Evolutionary conservation across 495 filamentous ascomycete species (phyloP), one percentile per base, ranked within the genome.

Genomic region (Cercophora scortea): DNA sequence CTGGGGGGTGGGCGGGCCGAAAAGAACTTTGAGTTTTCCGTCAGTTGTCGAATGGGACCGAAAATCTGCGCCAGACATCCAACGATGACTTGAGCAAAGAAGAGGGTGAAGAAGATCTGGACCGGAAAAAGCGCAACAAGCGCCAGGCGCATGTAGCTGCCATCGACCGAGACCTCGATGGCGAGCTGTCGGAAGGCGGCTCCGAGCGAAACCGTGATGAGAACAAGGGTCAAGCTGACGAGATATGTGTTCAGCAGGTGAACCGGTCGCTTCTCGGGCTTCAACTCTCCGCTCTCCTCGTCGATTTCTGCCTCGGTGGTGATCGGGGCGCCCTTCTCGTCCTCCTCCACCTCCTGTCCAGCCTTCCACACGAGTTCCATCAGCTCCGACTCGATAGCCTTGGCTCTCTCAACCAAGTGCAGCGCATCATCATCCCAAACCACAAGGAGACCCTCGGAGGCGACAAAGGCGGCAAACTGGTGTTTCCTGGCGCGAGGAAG

Each of bases 381-480:
- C 32, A 89, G 70, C 61, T 87, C 85, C 18, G 76, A 75, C 67
- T 88, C 84, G 61, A 89, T 89, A 13, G 70, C 72, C 61, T 80
- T 79, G 10, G 86, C 86, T 47, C 86, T 70, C 47, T 73, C 56
- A 13, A 88, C 77, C 25, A 89, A 68, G 55, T 88, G 81, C 39
- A 83, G 69, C 0, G 86, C 78, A 45, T 89, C 86, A 52, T 89
- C 86, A 48, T 89, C 86, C 86, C 86, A 89, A 6, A 89, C 86
- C 0, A 89, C 74, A 2, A 89, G 65, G 15, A 89, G 62, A 4
- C 75, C 74, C 45, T 86, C 84, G 15, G 78, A 79, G 4, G 84
- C 84, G 39, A 89, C 77, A 58, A 89, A 89, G 47, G 86, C 86
- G 25, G 86, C 86, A 46, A 86, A 88, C 61, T 89, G 86, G 63